Evolutionary conservation across 2,329 filamentous ascomycete species (phyloP).

Genomic region (Clonostachys rosea): DNA sequence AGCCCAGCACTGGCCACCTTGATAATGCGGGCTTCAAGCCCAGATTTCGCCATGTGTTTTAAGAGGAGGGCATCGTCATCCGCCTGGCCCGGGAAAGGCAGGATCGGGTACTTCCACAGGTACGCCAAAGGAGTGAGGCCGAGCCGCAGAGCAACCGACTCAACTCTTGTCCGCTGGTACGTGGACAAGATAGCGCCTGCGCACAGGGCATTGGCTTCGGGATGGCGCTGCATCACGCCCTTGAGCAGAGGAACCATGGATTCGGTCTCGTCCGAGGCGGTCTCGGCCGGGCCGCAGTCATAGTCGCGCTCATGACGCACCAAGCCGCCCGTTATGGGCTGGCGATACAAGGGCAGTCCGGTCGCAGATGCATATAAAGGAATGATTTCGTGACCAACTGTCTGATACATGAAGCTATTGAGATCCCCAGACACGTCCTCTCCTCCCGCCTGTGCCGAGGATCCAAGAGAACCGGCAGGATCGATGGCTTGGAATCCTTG

Average conservation of each 20-base stretch:
- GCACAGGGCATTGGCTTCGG: conserved; percentile 79
- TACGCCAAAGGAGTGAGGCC: conserved; percentile 79
- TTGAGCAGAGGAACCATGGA: conserved; percentile 73
- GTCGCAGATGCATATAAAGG: conserved; percentile 80
- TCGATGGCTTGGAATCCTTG: conserved; percentile 7
- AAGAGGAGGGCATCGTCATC: conserved; percentile 56
- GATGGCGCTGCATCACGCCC: conserved; percentile 63
- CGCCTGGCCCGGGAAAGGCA: conserved; percentile 42
- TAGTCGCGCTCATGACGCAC: conserved; percentile 73
- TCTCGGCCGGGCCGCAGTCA: conserved; percentile 17
- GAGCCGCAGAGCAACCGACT: conserved; percentile 83
- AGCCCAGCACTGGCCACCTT: conserved; percentile 92
- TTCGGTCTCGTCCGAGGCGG: conserved; percentile 73
- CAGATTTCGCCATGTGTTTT: conserved; percentile 72
- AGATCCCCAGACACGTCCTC: conserved; percentile 46
- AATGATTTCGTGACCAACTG: conserved; percentile 82
- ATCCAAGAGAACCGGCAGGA: background rate
- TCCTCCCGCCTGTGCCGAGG: background rate
- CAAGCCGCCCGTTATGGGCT: conserved; percentile 67
- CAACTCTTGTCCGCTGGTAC: conserved; percentile 94
- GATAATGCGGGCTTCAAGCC: conserved; percentile 84
- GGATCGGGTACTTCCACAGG: conserved; percentile 83
- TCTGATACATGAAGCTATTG: conserved; percentile 99
- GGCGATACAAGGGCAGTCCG: conserved; percentile 77
- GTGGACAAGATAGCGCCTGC: conserved; percentile 91